Percentiles rank a stretch among this genome's conserved stretches.
Evolutionary conservation across 176 grass and related monocot species (phyloP).

Genomic region (Phoenix dactylifera): DNA sequence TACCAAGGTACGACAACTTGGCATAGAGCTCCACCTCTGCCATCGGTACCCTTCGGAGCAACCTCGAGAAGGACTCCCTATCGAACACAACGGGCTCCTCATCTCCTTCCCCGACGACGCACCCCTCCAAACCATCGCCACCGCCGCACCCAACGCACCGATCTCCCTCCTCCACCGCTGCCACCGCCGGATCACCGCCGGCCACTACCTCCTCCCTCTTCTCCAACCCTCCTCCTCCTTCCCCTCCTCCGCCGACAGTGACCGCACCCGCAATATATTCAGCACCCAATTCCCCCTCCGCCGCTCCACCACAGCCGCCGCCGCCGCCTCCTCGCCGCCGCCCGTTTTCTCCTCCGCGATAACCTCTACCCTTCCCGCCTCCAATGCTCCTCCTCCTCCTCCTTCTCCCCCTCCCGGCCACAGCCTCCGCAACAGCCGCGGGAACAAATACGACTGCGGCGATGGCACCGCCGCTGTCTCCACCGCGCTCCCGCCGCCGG

Average conservation of each 20-base stretch:
- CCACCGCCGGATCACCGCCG: neutral
- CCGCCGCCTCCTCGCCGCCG: conserved; percentile 2
- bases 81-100: conserved; percentile 40
- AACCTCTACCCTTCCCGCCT: conserved; percentile 1
- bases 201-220: neutral
- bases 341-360: neutral
- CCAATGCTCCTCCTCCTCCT: conserved; percentile 6
- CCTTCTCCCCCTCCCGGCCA: conserved; percentile 29
- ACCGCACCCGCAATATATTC: conserved; percentile 76
- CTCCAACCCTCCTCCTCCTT: neutral
- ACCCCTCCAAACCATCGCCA: neutral
- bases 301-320: conserved; percentile 12
- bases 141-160: conserved; percentile 4
- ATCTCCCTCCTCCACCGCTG: conserved; percentile 28
- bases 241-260: conserved; percentile 34
- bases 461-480: conserved; percentile 8
- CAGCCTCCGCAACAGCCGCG: conserved; percentile 10
- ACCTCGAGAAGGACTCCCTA: conserved; percentile 54
- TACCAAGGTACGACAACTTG: conserved; percentile 78
- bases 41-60: conserved; percentile 57
- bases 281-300: conserved; percentile 69
- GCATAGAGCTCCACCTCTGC: conserved; percentile 43
- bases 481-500: conserved; percentile 2
- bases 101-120: conserved; percentile 3
- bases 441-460: conserved; percentile 3